Conservation (phyloP, 164 flowering plant genomes). For the Liquidambar formosana region DNA sequence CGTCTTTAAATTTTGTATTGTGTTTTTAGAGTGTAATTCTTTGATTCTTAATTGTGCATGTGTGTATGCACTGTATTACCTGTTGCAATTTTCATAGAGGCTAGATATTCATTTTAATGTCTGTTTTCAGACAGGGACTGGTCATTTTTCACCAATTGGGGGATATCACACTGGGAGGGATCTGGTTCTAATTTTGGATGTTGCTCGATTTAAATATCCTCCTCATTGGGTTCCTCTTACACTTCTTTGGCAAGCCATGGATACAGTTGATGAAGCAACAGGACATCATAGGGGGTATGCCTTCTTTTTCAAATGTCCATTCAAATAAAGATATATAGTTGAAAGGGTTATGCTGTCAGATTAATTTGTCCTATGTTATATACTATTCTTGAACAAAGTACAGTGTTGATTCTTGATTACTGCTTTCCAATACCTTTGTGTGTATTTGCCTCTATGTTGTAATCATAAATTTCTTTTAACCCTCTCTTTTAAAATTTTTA, state of each 20-base stretch:
- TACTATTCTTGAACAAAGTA: no score
- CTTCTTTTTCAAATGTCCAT: neutral
- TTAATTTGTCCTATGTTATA: no score
- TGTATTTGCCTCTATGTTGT: no score
- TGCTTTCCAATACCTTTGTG: no score
- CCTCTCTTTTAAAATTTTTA: no score
- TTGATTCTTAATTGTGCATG: neutral
- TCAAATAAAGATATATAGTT: neutral
- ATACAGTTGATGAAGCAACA: constrained; percentile 44
- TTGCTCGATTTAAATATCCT: constrained; percentile 63
- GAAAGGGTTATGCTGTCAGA: no score
- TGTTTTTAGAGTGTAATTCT: neutral
- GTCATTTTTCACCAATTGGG: constrained; percentile 62
- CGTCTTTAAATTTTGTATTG: neutral
- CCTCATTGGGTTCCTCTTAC: constrained; percentile 76
- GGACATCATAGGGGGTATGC: constrained; percentile 58
- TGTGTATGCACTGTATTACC: neutral
- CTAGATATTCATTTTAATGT: neutral
- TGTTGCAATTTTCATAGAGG: neutral
- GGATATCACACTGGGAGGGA: constrained; percentile 74
- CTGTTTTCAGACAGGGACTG: neutral
- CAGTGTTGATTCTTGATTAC: no score
- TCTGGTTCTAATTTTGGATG: constrained; percentile 41
- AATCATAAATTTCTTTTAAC: no score
- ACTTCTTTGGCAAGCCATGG: constrained; percentile 82